These are phyloP conservation scores for Uronychia setigera DNA, from an alignment of 73 alveolate species.

Conservation along the genomic window DNA sequence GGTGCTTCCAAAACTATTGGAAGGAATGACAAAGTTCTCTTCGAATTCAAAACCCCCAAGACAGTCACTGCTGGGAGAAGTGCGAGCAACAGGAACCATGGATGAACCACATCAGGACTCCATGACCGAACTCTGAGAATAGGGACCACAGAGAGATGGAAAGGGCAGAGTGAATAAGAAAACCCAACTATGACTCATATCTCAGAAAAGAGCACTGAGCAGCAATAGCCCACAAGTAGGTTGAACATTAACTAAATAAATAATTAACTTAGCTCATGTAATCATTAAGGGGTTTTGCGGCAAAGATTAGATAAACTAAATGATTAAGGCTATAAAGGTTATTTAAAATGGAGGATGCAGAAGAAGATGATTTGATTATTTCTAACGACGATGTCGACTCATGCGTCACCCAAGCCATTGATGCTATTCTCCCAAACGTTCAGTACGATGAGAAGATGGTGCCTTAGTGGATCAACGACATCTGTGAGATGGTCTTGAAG, in stretches of 20 bases:
- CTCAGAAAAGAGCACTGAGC: neutral
- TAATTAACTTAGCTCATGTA: conserved; percentile 12
- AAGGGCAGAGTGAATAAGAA: neutral
- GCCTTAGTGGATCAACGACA: conserved; percentile 45
- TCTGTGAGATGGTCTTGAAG: conserved; percentile 45
- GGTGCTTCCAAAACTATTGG: neutral
- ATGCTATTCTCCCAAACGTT: conserved; percentile 22
- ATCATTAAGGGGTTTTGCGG: conserved; percentile 19
- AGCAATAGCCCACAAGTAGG: neutral
- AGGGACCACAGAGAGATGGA: neutral
- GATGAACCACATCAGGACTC: neutral
- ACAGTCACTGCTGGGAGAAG: neutral
- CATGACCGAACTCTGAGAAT: neutral
- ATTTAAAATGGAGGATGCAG: no score
- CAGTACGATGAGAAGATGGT: conserved; percentile 44
- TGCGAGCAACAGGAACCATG: neutral
- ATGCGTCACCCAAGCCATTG: conserved; percentile 25
- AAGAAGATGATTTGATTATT: conserved; percentile 13
- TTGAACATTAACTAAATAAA: neutral
- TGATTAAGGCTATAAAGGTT: conserved; percentile 43
- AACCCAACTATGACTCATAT: neutral
- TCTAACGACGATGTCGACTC: conserved; percentile 40
- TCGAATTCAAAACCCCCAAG: neutral
- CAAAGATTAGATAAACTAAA: conserved; percentile 34
- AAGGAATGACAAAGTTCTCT: neutral